Base-by-base conservation (phyloP, 2,329 filamentous ascomycete genomes). In the Trichoderma hamatum region DNA sequence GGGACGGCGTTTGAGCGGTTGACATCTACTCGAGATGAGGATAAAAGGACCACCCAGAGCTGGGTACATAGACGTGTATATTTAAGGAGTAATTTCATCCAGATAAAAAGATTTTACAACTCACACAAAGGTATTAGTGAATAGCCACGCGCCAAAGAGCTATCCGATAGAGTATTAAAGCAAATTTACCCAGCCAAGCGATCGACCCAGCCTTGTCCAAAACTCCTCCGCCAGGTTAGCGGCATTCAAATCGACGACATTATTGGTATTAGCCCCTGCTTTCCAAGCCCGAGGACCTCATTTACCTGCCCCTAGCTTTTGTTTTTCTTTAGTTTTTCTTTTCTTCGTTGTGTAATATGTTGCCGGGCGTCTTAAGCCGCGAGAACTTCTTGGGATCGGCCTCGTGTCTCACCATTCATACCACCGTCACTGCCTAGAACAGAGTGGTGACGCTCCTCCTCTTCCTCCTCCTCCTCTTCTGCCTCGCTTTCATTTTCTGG, bases 401-500 rank as follows among this genome's bases (percentile, higher is more conserved):
- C 86, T 58, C 86, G 84, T 68, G 78, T 82, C 78, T 90, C 88
- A 67, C 84, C 85, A 70, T 88, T 87, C 63, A 88, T 58, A 19
- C 83, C 83, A 19, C 78, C 79, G 66, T 88, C 86, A 56, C 82
- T 85, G 60, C 85, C 85, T n/a, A 84, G 76, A 26, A 83, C 79
- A 3, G 85, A 87, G 70, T 82, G 80, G 54, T 78, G 77, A 21
- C 81, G 81, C 16, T 85, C 83, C 2, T 84, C 84, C 16, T 89
- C 88, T 30, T 87, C 86, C 19, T 81, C 81, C 13, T 85, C 83
- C 1, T 84, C 84, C 16, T 89, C 88, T 34, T 87, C 88, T 21
- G 90, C 89, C 2, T 92, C 90, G 16, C 89, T 88, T 24, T 83
- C 83, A 74, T 87, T 84, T 76, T 92, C 90, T 28, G 82, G 83